phyloP scores from a whole-genome alignment of 2,329 filamentous ascomycete species.

The Cladophialophora immunda region DNA sequence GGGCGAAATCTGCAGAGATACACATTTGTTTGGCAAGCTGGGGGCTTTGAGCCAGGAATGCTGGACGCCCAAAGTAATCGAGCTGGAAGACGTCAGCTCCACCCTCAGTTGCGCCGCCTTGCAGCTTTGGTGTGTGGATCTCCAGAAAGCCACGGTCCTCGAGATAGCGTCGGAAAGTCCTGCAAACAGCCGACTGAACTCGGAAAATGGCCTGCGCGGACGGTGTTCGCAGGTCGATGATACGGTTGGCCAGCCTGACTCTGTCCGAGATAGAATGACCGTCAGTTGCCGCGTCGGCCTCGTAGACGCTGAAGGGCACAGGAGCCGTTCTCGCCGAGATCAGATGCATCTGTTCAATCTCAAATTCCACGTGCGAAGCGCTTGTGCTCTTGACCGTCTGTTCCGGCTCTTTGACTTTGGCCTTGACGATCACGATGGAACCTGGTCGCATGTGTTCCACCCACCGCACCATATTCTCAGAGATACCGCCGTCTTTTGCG shows the following conservation, averaged over 20 bases:
- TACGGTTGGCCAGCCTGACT: slow-evolving; percentile 73
- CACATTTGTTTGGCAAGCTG: slow-evolving; percentile 86
- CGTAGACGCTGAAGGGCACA: slow-evolving; percentile 66
- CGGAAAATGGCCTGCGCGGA: slow-evolving; percentile 80
- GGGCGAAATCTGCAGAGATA: slow-evolving; percentile 79
- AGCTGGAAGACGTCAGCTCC: slow-evolving; percentile 84
- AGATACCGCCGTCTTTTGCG: slow-evolving; percentile 63
- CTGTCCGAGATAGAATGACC: slow-evolving; percentile 67
- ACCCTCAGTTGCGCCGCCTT: slow-evolving; percentile 83
- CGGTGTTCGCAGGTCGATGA: slow-evolving; percentile 78
- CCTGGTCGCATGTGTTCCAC: slow-evolving; percentile 77
- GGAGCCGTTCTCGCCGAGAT: slow-evolving; percentile 62
- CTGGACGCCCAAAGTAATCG: slow-evolving; percentile 80
- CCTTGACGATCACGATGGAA: slow-evolving; percentile 74
- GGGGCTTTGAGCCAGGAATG: slow-evolving; percentile 82
- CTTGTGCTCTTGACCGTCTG: slow-evolving; percentile 74
- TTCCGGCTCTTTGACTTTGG: slow-evolving; percentile 69
- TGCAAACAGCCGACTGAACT: slow-evolving; percentile 76
- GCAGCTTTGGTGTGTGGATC: slow-evolving; percentile 84
- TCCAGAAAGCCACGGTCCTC: slow-evolving; percentile 78
- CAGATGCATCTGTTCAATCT: slow-evolving; percentile 67
- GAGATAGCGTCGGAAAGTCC: slow-evolving; percentile 75
- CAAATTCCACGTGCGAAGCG: slow-evolving; percentile 73
- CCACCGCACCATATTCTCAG: slow-evolving; percentile 77
- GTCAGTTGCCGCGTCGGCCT: slow-evolving; percentile 57